Evolutionary conservation across 2,329 filamentous ascomycete species (phyloP).

Genomic region (Trichoderma cornu-damae): DNA sequence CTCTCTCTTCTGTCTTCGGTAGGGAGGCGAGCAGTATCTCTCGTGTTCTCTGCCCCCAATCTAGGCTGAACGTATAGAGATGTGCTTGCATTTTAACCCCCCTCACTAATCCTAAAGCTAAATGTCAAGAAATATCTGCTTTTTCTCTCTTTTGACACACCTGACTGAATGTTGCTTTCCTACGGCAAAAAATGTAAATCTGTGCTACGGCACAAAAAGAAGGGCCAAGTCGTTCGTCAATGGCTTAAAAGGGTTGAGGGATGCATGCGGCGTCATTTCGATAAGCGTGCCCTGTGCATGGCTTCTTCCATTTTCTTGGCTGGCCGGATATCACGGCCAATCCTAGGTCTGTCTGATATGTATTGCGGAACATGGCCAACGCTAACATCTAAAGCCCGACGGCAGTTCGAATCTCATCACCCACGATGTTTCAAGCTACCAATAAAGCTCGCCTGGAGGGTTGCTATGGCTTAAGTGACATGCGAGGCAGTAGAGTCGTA

Average conservation of each 20-base stretch:
- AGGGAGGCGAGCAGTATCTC: background rate
- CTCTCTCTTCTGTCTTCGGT: background rate
- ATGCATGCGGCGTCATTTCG: background rate
- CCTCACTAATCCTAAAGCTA: background rate
- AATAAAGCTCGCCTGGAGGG: background rate
- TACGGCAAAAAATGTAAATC: background rate
- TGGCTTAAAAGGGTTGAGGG: background rate
- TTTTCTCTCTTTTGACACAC: background rate
- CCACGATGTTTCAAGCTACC: constrained; percentile 10
- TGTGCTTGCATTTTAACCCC: background rate
- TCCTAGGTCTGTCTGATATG: constrained; percentile 7
- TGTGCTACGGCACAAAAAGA: background rate
- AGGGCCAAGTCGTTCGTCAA: background rate
- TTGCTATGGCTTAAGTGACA: constrained; percentile 1
- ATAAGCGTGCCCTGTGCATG: background rate
- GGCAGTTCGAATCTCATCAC: constrained; percentile 10
- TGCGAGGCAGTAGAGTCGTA: constrained; percentile 12
- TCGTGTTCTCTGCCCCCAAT: background rate
- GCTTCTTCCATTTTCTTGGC: background rate
- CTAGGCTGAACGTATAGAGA: background rate
- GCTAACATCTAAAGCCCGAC: background rate
- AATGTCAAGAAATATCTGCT: background rate
- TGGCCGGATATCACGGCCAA: background rate
- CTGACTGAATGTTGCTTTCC: background rate
- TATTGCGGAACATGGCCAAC: background rate